These are phyloP conservation scores for Tulasnella sp. DNA, from an alignment of 768 basidiomycete species.

Conservation along the genomic window DNA sequence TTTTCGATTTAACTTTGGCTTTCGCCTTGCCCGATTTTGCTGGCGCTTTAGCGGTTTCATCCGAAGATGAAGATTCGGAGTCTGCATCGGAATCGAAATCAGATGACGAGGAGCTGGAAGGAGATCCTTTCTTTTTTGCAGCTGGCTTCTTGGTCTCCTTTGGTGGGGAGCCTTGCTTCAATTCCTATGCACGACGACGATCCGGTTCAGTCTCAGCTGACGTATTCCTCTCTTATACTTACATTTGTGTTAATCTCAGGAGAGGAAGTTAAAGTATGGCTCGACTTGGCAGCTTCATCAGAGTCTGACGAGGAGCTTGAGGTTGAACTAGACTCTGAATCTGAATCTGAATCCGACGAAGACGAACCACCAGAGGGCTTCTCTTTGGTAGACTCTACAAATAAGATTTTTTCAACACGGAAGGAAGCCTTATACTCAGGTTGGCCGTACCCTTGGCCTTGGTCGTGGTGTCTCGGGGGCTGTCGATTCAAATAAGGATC, in stretches of 20 bases:
- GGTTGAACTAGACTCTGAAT: constrained; percentile 30
- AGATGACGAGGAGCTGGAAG: constrained; percentile 31
- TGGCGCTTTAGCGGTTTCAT: neutral
- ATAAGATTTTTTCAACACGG: no score
- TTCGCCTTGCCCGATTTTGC: neutral
- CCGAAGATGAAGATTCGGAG: constrained; percentile 25
- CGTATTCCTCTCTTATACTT: neutral
- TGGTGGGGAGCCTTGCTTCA: neutral
- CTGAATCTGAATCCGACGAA: constrained; percentile 22
- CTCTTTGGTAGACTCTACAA: neutral
- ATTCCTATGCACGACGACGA: neutral
- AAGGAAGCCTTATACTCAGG: neutral
- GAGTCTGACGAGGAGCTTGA: constrained; percentile 34
- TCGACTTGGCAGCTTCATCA: constrained; percentile 12
- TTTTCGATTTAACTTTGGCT: neutral
- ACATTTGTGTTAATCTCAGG: constrained; percentile 12
- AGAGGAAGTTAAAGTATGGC: constrained; percentile 17
- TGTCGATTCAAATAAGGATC: neutral
- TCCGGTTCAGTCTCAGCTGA: neutral
- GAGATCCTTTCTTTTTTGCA: neutral
- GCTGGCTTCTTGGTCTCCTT: neutral
- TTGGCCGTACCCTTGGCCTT: neutral
- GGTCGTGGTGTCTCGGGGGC: neutral
- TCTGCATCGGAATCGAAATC: constrained; percentile 37
- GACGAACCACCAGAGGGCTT: constrained; percentile 3